Evolutionary conservation across 1,284 basidiomycete species (phyloP).

Genomic region (Rhodotorula sp.): DNA sequence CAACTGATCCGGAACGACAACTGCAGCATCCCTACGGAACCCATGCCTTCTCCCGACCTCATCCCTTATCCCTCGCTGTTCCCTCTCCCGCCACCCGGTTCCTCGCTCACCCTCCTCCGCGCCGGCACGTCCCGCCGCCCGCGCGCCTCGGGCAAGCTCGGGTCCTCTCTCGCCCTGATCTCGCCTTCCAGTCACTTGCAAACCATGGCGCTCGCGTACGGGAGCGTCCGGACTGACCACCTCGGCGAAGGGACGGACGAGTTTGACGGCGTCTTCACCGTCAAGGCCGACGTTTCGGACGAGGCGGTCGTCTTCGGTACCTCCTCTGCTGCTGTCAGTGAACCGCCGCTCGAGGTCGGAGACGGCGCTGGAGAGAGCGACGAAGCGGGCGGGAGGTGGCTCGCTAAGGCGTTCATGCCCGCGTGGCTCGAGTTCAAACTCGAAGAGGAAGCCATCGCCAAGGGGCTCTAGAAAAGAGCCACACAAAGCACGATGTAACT

Average conservation of each 20-base stretch:
- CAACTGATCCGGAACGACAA: not conserved
- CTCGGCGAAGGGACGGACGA: constrained; percentile 20
- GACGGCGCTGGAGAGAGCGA: constrained; percentile 28
- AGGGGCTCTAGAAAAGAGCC: not conserved
- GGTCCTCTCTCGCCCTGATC: constrained; percentile 32
- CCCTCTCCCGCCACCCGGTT: constrained; percentile 33
- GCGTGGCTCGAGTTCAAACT: constrained; percentile 36
- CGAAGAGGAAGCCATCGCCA: constrained; percentile 26
- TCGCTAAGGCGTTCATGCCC: constrained; percentile 35
- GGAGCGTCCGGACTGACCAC: constrained; percentile 37
- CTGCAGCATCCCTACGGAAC: constrained; percentile 26
- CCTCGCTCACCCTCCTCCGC: constrained; percentile 22
- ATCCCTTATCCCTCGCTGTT: constrained; percentile 33
- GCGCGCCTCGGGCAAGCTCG: constrained; percentile 41
- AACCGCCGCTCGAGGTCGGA: constrained; percentile 1
- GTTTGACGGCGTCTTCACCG: constrained; percentile 30
- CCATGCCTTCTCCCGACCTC: constrained; percentile 26
- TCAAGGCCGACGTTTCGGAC: constrained; percentile 16
- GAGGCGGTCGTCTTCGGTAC: constrained; percentile 4
- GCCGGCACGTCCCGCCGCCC: constrained; percentile 19
- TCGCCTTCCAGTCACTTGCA: constrained; percentile 13
- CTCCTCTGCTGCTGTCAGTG: not conserved
- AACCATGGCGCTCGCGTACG: constrained; percentile 38
- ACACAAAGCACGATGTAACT: not conserved
- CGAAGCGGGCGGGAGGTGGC: constrained; percentile 36